Base-by-base conservation (phyloP, 345 rosid species). In the Bruguiera gymnorhiza region DNA sequence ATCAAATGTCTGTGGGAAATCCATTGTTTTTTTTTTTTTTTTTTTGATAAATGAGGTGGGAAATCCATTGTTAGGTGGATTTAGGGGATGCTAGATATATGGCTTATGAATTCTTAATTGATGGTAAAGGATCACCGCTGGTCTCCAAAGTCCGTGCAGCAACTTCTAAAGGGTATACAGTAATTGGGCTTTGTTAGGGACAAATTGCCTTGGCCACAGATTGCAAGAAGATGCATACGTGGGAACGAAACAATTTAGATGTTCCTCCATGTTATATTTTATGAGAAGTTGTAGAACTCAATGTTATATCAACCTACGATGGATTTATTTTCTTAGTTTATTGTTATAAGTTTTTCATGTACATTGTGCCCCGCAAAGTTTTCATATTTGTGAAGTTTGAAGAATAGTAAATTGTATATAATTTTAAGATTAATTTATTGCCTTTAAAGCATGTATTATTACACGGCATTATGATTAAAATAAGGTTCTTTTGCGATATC, bases 1-100 rank as follows among this genome's bases (percentile, higher is more conserved):
- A 66, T 71, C 71, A 60, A 66, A 63, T 59, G 59, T 52, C 43
- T 29, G 13, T 64, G 21, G 36, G 20, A 24, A 10, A 10, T 11
- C 48, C 15, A 2, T 10, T 10, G 11, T 39, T 39, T 39, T 2
- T 39, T 39, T 39, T 2, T 39, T 39, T 39, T 39, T 6, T 7
- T 39, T 10, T 39, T 11, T 11, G 15, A 39, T 39, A 39, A 39
- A 39, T 10, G 48, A 39, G 15, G 4, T 2, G 3, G 48, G 15
- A 39, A 39, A 5, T 53, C 16, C 36, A 23, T 24, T 21, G 60
- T 52, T 46, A 39, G 27, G 52, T 29, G 20, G 23, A n/a, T 18
- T 23, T 9, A 8, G 24, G 27, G 16, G 59, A 55, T 21, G 29
- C 16, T 3, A 39, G 48, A 39, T 39, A 39, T 39, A 39, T 39